Evolutionary conservation across 2,329 filamentous ascomycete genomes (phyloP).

Genomic region (Aaosphaeria pasadenensis): DNA sequence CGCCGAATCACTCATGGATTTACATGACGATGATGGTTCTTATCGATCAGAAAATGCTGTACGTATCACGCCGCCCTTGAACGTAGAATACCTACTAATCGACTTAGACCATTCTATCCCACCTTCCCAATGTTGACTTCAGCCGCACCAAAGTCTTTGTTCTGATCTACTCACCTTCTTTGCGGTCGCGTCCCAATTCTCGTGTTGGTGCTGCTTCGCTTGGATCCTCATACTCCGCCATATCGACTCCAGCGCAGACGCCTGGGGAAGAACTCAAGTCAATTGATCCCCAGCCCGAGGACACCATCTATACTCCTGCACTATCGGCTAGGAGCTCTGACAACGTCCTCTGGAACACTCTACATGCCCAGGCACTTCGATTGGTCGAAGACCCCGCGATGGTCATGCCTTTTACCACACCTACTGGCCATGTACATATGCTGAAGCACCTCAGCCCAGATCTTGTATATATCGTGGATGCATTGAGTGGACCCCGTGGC

Average conservation of each 20-base stretch:
- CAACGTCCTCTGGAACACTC: constrained; percentile 66
- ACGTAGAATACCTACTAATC: constrained; percentile 6
- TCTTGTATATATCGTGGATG: constrained; percentile 83
- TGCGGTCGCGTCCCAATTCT: constrained; percentile 61
- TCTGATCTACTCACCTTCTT: constrained; percentile 79
- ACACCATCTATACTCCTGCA: constrained; percentile 34
- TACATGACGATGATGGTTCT: constrained; percentile 55
- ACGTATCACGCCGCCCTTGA: constrained; percentile 40
- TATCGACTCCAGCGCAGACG: constrained; percentile 65
- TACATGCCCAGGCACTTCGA: constrained; percentile 74
- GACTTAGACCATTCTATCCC: constrained; percentile 67
- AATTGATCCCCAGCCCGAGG: constrained; percentile 46
- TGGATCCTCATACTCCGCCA: constrained; percentile 84
- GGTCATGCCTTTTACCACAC: constrained; percentile 83
- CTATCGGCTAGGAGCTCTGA: constrained; percentile 33
- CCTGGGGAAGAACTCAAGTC: constrained; percentile 57
- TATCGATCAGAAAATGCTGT: constrained; percentile 76
- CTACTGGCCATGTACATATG: constrained; percentile 81
- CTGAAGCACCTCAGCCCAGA: constrained; percentile 82
- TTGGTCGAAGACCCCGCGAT: constrained; percentile 83
- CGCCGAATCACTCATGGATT: constrained; percentile 63
- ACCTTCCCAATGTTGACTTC: constrained; percentile 77
- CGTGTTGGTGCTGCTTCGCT: constrained; percentile 55
- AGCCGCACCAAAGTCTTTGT: constrained; percentile 76
- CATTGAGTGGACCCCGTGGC: constrained; percentile 73